Evolutionary conservation across 2,329 filamentous ascomycete genomes (phyloP).

Genomic region (Aureobasidium musti): DNA sequence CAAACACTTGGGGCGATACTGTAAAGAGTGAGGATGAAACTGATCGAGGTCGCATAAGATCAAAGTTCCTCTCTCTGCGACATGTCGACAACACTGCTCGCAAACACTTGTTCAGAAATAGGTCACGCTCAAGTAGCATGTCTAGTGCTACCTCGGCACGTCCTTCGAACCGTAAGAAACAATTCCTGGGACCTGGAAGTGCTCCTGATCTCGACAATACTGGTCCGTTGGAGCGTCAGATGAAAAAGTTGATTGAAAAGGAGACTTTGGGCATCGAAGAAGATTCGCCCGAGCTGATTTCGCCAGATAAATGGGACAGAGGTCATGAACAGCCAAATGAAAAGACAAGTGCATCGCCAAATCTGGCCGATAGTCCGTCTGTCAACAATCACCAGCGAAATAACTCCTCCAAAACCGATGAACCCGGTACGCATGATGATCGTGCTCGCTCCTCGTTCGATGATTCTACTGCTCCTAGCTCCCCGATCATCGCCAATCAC

Average conservation of each 20-base stretch:
- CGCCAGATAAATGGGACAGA: slow-evolving; percentile 47
- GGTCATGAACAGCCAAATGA: slow-evolving; percentile 1
- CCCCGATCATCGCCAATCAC: slow-evolving; percentile 40
- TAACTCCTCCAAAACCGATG: slow-evolving; percentile 8
- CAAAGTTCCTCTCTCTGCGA: slow-evolving; percentile 32
- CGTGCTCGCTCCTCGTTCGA: slow-evolving; percentile 46
- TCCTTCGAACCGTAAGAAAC: slow-evolving; percentile 53
- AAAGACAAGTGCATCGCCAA: neutral
- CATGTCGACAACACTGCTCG: slow-evolving; percentile 29
- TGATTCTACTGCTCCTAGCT: slow-evolving; percentile 45
- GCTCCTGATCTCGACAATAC: slow-evolving; percentile 46
- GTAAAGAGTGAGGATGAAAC: slow-evolving; percentile 24
- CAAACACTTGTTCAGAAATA: slow-evolving; percentile 28
- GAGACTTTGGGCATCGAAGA: slow-evolving; percentile 41
- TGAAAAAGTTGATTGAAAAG: slow-evolving; percentile 48
- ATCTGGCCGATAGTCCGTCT: neutral
- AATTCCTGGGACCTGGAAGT: slow-evolving; percentile 56
- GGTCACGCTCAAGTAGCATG: slow-evolving; percentile 33
- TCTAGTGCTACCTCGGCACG: slow-evolving; percentile 41
- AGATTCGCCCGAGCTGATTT: slow-evolving; percentile 44
- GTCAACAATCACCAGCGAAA: slow-evolving; percentile 15
- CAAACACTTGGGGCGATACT: slow-evolving; percentile 19
- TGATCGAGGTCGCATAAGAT: slow-evolving; percentile 29
- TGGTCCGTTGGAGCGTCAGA: slow-evolving; percentile 50
- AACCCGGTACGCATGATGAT: slow-evolving; percentile 29